Conservation (phyloP, 805 yeast genomes). For the Nakazawaea wickerhamii region DNA sequence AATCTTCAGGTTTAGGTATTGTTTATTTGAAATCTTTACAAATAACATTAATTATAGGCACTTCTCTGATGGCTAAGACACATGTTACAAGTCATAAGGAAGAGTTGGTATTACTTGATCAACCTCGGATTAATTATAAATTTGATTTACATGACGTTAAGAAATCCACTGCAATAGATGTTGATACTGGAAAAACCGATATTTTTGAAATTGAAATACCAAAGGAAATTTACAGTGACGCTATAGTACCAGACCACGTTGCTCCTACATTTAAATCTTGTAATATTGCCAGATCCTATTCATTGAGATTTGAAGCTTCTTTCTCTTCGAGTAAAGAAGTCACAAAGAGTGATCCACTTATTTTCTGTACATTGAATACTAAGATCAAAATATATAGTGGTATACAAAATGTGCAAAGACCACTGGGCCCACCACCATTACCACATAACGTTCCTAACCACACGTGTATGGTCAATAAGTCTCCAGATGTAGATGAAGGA, state of each 20-base stretch:
- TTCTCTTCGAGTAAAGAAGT: conserved; percentile 17
- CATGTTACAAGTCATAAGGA: conserved; percentile 13
- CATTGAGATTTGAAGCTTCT: conserved; percentile 29
- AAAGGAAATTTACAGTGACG: conserved; percentile 29
- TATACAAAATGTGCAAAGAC: conserved; percentile 12
- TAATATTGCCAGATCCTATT: conserved; percentile 44
- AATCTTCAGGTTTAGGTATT: conserved; percentile 42
- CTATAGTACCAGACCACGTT: conserved; percentile 40
- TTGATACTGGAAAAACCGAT: conserved; percentile 14
- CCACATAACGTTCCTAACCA: too few species aligned
- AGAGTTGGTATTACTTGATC: conserved; percentile 29
- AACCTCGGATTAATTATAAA: conserved; percentile 28
- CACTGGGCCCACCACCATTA: neutral
- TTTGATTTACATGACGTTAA: conserved; percentile 35
- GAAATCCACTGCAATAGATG: conserved; percentile 19
- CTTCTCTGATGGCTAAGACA: conserved; percentile 24
- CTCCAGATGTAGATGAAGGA: neutral
- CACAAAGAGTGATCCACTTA: conserved; percentile 11
- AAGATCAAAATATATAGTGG: conserved; percentile 20
- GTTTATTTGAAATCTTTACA: conserved; percentile 36
- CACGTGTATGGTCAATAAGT: neutral
- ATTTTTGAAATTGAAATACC: conserved; percentile 43
- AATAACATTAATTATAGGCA: conserved; percentile 25
- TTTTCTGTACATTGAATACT: conserved; percentile 14
- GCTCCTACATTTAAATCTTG: conserved; percentile 55